Evolutionary conservation across 2,329 filamentous ascomycete species (phyloP).

Genomic region (Tetracladium maxilliforme): DNA sequence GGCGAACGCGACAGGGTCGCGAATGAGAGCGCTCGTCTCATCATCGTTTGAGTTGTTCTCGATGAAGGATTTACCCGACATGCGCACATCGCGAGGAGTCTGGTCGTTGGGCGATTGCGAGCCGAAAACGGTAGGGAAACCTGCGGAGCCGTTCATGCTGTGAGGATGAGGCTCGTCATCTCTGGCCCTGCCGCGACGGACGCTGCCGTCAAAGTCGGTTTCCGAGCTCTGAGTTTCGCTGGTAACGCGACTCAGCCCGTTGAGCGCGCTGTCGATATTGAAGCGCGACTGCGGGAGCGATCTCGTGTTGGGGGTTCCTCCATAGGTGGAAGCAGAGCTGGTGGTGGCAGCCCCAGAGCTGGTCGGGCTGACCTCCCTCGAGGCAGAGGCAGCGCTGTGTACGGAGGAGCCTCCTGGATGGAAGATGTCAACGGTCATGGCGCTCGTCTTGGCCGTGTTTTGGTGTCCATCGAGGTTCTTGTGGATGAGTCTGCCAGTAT

Average conservation of each 20-base stretch:
- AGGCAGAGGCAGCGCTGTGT: not conserved
- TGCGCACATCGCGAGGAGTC: too few relatives aligned
- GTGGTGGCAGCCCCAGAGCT: constrained; percentile 24
- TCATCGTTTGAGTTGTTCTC: constrained; percentile 55
- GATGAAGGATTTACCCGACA: constrained; percentile 58
- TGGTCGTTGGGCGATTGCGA: constrained; percentile 57
- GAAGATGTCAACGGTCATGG: constrained; percentile 44
- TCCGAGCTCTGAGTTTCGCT: constrained; percentile 36
- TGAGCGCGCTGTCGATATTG: constrained; percentile 31
- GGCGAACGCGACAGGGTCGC: constrained; percentile 58
- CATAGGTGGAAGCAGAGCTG: constrained; percentile 18
- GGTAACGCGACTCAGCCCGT: constrained; percentile 24
- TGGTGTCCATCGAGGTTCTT: constrained; percentile 41
- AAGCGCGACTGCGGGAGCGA: constrained; percentile 43
- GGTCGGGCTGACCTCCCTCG: constrained; percentile 17
- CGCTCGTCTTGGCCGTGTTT: constrained; percentile 31
- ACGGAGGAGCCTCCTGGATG: constrained; percentile 9
- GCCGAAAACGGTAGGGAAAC: constrained; percentile 53
- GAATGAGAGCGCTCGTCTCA: constrained; percentile 57
- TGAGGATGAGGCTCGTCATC: constrained; percentile 47
- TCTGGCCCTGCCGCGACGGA: too few relatives aligned
- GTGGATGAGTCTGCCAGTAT: too few relatives aligned
- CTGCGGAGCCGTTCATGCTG: constrained; percentile 25
- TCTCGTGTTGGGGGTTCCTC: constrained; percentile 11
- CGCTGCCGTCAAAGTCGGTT: too few relatives aligned